Evolutionary conservation across 371 early-diverging fungal genomes (phyloP).

Genomic region (Umbelopsis sp.): DNA sequence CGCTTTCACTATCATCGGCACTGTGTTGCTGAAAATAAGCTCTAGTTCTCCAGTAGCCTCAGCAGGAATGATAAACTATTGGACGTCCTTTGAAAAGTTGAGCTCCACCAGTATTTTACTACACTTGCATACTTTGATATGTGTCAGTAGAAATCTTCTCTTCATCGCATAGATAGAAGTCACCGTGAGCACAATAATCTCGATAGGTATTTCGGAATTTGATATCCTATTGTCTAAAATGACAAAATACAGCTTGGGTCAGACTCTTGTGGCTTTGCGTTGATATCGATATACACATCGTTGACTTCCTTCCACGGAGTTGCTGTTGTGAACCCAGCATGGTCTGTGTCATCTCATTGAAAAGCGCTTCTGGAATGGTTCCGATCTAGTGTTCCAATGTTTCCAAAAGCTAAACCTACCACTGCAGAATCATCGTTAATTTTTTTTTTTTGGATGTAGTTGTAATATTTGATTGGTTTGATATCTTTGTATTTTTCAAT

Average conservation of each 20-base stretch:
- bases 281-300: neutral
- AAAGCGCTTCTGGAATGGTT: neutral
- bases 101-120: neutral
- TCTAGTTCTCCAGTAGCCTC: neutral
- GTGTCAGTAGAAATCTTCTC: neutral
- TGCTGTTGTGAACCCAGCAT: neutral
- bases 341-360: neutral
- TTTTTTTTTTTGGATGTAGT: neutral
- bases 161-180: neutral
- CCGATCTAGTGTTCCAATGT: neutral
- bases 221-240: neutral
- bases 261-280: neutral
- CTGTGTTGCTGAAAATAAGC: neutral
- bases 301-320: conserved; percentile 5
- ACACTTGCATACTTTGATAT: neutral
- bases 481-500: neutral
- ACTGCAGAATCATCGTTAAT: neutral
- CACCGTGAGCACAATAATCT: neutral
- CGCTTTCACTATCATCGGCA: neutral
- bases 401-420: neutral
- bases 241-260: neutral
- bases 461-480: neutral
- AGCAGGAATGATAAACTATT: neutral
- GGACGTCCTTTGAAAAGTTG: neutral
- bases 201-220: neutral